Percentiles rank a stretch among this genome's conserved stretches.
Conservation (phyloP, 2,329 filamentous ascomycete species). For the Colletotrichum gloeosporioides region DNA sequence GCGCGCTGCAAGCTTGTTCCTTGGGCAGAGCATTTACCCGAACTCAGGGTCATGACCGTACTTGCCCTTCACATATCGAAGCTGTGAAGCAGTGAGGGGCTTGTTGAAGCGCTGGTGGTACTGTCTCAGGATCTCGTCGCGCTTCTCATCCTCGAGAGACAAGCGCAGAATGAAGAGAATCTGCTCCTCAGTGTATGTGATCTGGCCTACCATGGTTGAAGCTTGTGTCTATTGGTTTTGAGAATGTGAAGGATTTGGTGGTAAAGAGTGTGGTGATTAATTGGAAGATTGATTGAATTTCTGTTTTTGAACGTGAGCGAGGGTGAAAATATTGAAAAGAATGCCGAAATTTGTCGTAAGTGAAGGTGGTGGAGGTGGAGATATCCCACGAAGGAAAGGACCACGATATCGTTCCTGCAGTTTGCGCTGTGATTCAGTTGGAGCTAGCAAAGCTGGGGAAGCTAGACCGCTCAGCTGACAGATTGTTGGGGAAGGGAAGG, state of each 20-base stretch:
- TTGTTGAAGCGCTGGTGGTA: constrained; percentile 34
- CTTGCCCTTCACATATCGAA: constrained; percentile 45
- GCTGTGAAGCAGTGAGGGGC: constrained; percentile 31
- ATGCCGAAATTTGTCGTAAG: not conserved
- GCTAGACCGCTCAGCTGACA: not conserved
- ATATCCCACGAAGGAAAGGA: not conserved
- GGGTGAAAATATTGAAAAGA: not conserved
- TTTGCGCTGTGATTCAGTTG: not conserved
- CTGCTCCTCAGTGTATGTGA: constrained; percentile 37
- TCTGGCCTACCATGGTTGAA: constrained; percentile 37
- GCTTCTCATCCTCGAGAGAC: constrained; percentile 31
- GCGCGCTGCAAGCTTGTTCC: not conserved
- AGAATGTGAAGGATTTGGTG: not conserved
- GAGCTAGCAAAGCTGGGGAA: not conserved
- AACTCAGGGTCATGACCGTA: constrained; percentile 44
- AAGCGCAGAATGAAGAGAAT: constrained; percentile 38
- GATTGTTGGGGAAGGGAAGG: no score
- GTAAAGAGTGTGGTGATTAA: not conserved
- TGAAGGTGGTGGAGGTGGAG: not conserved
- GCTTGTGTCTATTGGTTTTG: not conserved
- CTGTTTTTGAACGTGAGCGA: not conserved
- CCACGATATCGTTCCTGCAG: not conserved
- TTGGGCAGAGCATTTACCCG: constrained; percentile 33
- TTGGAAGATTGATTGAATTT: not conserved
- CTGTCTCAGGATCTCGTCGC: constrained; percentile 27